Evolutionary conservation across 2,329 filamentous ascomycete genomes (phyloP).

Genomic region (Ceratocystis diversiconidia): DNA sequence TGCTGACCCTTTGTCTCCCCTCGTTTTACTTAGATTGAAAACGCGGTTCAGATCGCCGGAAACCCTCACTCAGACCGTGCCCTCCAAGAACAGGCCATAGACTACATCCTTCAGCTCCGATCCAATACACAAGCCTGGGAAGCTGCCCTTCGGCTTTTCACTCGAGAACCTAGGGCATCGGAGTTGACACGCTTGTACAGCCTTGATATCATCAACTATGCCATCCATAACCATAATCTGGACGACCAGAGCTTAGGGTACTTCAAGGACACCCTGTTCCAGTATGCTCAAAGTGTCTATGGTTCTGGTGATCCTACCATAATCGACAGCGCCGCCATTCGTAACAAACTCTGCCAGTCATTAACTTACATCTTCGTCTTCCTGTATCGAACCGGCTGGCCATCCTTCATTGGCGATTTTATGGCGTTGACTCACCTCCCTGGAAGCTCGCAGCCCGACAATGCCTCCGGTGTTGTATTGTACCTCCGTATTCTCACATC

Average conservation of each 20-base stretch:
- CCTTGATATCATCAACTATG: conserved; percentile 86
- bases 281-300: conserved; percentile 68
- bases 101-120: conserved; percentile 66
- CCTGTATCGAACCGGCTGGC: conserved; percentile 76
- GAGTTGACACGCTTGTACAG: conserved; percentile 81
- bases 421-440: conserved; percentile 55
- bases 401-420: conserved; percentile 82
- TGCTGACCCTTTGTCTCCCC: too few relatives aligned
- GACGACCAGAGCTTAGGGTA: conserved; percentile 57
- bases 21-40: conserved; percentile 53
- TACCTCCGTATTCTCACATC: conserved; percentile 81
- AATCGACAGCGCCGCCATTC: conserved; percentile 60
- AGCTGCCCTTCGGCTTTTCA: conserved; percentile 75
- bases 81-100: conserved; percentile 69
- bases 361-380: conserved; percentile 85
- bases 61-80: conserved; percentile 61
- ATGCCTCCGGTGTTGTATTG: conserved; percentile 61
- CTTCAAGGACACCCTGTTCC: conserved; percentile 68
- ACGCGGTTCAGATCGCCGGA: conserved; percentile 88
- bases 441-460: conserved; percentile 48
- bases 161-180: conserved; percentile 55
- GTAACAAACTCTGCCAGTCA: conserved; percentile 96
- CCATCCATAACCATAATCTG: conserved; percentile 65
- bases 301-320: conserved; percentile 40
- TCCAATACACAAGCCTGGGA: conserved; percentile 79